Percentiles rank a stretch among this genome's conserved stretches.
Conservation (phyloP, 2,329 filamentous ascomycete species). For the Aspergillus udagawae region DNA sequence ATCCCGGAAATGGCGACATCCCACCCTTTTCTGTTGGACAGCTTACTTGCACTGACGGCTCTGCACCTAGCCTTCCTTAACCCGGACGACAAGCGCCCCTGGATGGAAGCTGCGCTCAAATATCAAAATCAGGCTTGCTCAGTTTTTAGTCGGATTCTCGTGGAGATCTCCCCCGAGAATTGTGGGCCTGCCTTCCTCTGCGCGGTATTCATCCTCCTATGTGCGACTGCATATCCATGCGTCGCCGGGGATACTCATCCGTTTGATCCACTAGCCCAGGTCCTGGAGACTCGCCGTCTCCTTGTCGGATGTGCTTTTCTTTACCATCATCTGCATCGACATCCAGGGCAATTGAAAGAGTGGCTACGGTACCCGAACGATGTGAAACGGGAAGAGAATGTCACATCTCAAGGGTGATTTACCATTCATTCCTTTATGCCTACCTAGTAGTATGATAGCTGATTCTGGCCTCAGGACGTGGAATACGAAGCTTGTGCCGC, state of each 20-base stretch:
- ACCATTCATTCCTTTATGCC: background rate
- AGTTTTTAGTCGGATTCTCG: constrained; percentile 30
- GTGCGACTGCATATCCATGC: constrained; percentile 29
- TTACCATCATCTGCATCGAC: constrained; percentile 21
- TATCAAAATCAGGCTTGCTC: constrained; percentile 36
- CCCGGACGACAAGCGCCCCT: constrained; percentile 25
- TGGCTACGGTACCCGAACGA: constrained; percentile 21
- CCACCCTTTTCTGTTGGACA: constrained; percentile 43
- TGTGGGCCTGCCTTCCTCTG: constrained; percentile 41
- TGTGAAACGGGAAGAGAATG: constrained; percentile 7
- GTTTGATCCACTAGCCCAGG: constrained; percentile 23
- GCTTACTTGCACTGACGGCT: constrained; percentile 42
- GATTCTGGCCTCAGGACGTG: constrained; percentile 1
- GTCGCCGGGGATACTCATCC: constrained; percentile 21
- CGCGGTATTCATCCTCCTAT: constrained; percentile 39
- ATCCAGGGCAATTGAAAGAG: constrained; percentile 20
- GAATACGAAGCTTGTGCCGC: constrained; percentile 9
- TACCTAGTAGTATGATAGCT: background rate
- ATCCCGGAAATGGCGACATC: constrained; percentile 38
- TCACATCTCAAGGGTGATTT: constrained; percentile 6
- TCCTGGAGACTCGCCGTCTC: constrained; percentile 26
- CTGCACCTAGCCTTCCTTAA: constrained; percentile 42
- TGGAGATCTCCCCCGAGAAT: constrained; percentile 37
- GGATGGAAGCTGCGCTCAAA: constrained; percentile 31
- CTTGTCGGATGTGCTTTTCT: constrained; percentile 29